Evolutionary conservation across 345 rosid species (phyloP).

Genomic region (Dipteronia sinensis): DNA sequence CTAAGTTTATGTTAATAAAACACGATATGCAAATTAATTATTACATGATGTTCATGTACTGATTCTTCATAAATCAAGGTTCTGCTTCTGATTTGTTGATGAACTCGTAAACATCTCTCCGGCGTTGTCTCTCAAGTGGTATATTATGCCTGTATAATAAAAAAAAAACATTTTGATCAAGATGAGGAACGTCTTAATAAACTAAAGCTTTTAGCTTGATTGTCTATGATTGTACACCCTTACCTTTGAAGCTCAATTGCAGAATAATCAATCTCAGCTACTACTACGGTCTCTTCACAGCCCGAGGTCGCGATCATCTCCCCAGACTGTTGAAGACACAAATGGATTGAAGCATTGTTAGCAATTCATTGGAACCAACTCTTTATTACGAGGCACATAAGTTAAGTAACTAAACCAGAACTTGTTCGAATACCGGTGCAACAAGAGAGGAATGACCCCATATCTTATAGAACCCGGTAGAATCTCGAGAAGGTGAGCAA

Average conservation of each 20-base stretch:
- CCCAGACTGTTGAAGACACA: constrained; percentile 19
- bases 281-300: constrained; percentile 22
- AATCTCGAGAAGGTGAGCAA: constrained; percentile 32
- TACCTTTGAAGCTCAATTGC: constrained; percentile 20
- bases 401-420: background rate
- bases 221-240: too few species aligned
- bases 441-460: constrained; percentile 37
- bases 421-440: constrained; percentile 17
- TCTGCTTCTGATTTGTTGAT: background rate
- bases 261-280: constrained; percentile 31
- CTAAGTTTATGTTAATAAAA: too few species aligned
- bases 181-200: background rate
- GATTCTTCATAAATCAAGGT: background rate
- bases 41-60: background rate
- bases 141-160: constrained; percentile 21
- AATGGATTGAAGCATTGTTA: background rate
- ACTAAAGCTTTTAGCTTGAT: too few species aligned
- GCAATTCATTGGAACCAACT: background rate
- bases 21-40: too few species aligned
- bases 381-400: too few species aligned
- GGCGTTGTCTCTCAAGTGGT: constrained; percentile 21
- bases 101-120: constrained; percentile 24
- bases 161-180: background rate
- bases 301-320: constrained; percentile 23
- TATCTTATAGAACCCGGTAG: constrained; percentile 24